Evolutionary conservation across 139 green algal genomes (phyloP).

Genomic region (Haematococcus sp.): DNA sequence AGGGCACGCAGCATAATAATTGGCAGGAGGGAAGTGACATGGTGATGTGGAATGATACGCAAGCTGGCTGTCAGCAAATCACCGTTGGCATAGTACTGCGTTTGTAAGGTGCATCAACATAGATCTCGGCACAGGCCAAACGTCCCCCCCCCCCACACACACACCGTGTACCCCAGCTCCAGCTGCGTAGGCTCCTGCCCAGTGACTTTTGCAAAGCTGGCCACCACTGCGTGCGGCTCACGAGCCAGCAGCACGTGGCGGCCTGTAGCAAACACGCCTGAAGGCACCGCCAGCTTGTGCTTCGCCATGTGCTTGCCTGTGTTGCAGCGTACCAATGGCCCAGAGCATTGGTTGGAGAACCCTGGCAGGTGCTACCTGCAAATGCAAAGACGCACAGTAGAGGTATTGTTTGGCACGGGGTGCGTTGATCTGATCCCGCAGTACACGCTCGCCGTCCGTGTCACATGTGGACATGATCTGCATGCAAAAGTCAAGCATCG

Average conservation of each 20-base stretch:
- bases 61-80: too few species aligned
- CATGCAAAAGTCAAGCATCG: not conserved
- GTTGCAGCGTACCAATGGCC: not conserved
- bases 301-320: conserved; percentile 76
- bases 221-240: conserved; percentile 57
- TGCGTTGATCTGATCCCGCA: conserved; percentile 27
- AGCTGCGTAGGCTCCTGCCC: conserved; percentile 47
- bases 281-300: conserved; percentile 52
- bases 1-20: conserved; percentile 3
- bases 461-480: conserved; percentile 40
- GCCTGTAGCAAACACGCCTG: conserved; percentile 42
- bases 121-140: not conserved
- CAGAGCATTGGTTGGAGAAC: too few species aligned
- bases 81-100: not conserved
- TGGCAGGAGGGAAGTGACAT: not conserved
- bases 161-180: conserved; percentile 63
- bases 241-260: conserved; percentile 59
- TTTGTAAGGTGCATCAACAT: conserved; percentile 1
- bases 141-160: not conserved
- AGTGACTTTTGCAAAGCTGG: conserved; percentile 63
- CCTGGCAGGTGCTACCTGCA: too few species aligned
- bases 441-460: conserved; percentile 42
- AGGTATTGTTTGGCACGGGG: conserved; percentile 17
- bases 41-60: too few species aligned
- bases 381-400: not conserved